Conservation (phyloP, 1,284 basidiomycete species). For the Waitea zeae region DNA sequence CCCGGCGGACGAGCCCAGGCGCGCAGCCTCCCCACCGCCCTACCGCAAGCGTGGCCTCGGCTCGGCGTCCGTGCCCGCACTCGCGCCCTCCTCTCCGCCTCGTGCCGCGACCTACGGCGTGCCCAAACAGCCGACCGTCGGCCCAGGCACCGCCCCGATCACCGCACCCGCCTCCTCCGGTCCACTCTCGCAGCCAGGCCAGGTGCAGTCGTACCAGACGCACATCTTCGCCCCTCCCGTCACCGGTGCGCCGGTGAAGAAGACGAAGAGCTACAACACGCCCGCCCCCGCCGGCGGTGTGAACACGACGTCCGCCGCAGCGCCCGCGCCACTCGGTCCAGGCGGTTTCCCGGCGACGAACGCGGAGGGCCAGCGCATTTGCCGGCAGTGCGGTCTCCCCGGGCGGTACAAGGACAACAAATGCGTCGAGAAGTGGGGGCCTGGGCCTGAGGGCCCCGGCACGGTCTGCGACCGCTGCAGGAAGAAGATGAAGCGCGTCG, state of each 20-base stretch:
- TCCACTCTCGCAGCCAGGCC: constrained; percentile 18
- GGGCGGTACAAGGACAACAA: constrained; percentile 69
- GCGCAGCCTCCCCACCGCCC: neutral
- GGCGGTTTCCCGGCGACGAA: constrained; percentile 37
- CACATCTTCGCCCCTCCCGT: constrained; percentile 55
- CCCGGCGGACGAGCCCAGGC: neutral
- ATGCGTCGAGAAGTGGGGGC: constrained; percentile 78
- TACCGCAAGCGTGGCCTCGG: neutral
- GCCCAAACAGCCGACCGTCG: neutral
- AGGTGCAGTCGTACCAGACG: constrained; percentile 34
- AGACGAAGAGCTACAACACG: constrained; percentile 21
- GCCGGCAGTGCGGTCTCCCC: constrained; percentile 49
- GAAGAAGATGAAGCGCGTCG: constrained; percentile 76
- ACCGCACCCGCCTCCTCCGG: constrained; percentile 9
- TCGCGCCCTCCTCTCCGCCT: neutral
- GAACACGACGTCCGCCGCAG: neutral
- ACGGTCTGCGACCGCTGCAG: constrained; percentile 72
- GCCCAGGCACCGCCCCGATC: neutral
- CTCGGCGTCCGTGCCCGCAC: neutral
- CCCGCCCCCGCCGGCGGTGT: neutral
- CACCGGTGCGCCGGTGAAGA: constrained; percentile 49
- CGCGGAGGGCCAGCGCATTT: constrained; percentile 49
- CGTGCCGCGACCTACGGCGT: neutral
- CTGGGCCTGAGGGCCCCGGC: constrained; percentile 65
- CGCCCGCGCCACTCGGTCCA: constrained; percentile 7